phyloP scores from a whole-genome alignment of 768 basidiomycete species.

The Melanogaster broomeanus region DNA sequence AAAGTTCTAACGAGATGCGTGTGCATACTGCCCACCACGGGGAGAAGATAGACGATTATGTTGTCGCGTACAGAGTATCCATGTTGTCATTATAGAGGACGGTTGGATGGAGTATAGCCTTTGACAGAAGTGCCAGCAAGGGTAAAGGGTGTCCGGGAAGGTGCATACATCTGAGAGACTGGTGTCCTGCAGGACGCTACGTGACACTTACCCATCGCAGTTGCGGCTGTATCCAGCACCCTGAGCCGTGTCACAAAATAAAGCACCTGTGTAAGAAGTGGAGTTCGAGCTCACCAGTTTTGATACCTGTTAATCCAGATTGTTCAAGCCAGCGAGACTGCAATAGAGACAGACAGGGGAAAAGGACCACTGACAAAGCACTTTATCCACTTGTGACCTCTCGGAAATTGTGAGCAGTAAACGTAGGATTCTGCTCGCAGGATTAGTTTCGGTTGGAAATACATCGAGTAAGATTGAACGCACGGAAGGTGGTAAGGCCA shows the following conservation, averaged over 20 bases:
- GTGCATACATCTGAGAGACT: conserved; percentile 30
- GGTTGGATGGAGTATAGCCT: conserved; percentile 32
- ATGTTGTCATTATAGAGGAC: conserved; percentile 23
- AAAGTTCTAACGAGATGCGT: conserved; percentile 22
- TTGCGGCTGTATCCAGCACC: conserved; percentile 22
- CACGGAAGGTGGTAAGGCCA: conserved; percentile 37
- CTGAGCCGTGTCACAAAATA: conserved; percentile 7
- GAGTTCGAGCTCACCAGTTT: conserved; percentile 14
- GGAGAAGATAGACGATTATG: conserved; percentile 12
- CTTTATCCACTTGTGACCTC: conserved; percentile 17
- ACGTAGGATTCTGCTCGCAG: conserved; percentile 25
- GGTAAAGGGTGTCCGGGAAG: neutral
- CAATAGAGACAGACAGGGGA: neutral
- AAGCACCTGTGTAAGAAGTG: neutral
- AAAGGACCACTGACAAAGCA: conserved; percentile 17
- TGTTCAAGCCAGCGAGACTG: neutral
- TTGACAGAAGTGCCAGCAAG: conserved; percentile 7
- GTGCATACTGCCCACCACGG: neutral
- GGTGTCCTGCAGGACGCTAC: neutral
- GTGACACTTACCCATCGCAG: conserved; percentile 25
- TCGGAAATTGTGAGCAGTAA: conserved; percentile 30
- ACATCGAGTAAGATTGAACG: neutral
- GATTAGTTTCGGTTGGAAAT: neutral
- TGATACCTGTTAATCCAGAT: conserved; percentile 18
- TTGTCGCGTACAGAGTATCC: conserved; percentile 25